Percentiles rank a stretch among this genome's conserved stretches.
Evolutionary conservation across 345 rosid species (phyloP).

Genomic region (rapeseed (Brassica napus)): DNA sequence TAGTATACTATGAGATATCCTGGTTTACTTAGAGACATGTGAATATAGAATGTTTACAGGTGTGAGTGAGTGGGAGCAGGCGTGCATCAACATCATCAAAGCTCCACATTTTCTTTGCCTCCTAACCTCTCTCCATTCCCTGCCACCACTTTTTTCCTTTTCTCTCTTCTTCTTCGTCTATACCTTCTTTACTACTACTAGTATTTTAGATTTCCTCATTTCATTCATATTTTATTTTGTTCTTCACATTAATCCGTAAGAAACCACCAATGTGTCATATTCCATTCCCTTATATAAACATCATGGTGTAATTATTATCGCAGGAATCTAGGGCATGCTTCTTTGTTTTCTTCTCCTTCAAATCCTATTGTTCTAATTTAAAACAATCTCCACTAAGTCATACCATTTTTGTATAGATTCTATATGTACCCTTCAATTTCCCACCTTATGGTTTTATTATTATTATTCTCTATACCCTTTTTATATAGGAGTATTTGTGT

Average conservation of each 20-base stretch:
- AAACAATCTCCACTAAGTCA: constrained; percentile 27
- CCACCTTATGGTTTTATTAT: constrained; percentile 15
- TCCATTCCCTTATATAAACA: constrained; percentile 31
- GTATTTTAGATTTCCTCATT: constrained; percentile 11
- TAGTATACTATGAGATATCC: neutral
- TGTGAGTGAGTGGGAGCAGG: constrained; percentile 50
- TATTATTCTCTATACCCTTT: constrained; percentile 5
- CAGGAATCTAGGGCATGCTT: constrained; percentile 45
- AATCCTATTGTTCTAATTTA: neutral
- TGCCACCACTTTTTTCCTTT: constrained; percentile 43
- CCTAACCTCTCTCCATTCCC: constrained; percentile 70
- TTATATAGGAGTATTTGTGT: neutral
- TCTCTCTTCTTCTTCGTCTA: constrained; percentile 26
- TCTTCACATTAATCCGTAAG: constrained; percentile 16
- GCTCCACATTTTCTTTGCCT: constrained; percentile 67
- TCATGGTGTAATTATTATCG: constrained; percentile 37
- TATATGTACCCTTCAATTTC: constrained; percentile 14
- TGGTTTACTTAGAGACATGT: too few species aligned
- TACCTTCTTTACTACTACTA: neutral
- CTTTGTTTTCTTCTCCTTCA: constrained; percentile 27
- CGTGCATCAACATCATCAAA: constrained; percentile 84
- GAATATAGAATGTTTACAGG: constrained; percentile 32
- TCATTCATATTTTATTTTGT: neutral
- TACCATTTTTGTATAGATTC: constrained; percentile 24
- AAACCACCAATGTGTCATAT: constrained; percentile 31